Evolutionary conservation across 2,329 filamentous ascomycete species (phyloP), one percentile per base, ranked within the genome.

Genomic region (Lachnellula cervina): DNA sequence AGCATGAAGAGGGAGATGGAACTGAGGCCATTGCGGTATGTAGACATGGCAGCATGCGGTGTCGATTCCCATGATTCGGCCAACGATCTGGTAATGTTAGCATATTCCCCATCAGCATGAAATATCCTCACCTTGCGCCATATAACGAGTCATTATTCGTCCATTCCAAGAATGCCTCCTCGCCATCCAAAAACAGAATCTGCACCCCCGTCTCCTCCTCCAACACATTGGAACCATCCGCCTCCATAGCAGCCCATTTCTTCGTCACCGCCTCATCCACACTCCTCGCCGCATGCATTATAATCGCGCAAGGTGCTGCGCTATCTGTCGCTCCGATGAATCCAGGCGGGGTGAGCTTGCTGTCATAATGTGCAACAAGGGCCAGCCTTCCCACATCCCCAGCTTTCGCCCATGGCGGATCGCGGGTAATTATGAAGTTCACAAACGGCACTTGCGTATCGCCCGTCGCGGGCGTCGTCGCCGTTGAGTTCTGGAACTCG

Each of bases 241-340:
- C 80, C 61, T 83, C 71, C 82, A 92, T 89, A 34, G 79, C 79
- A 32, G 82, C 80, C 89, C 94, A 97, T 73, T 93, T 96, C 68
- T 80, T 80, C 32, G 86, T 89, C 69, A 97, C 74, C 2, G 89
- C 90, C 1, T 76, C 79, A 66, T 97, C 92, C 46, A 99, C 82
- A 60, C 84, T 89, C 62, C 86, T 80, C 59, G 92, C 89, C 13
- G 87, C 84, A 70, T 96, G 89, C 82, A 99, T 81, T 56, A 99
- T 78, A 80, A 97, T 91, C 0, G 94, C 94, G 71, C 93, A 97
- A 9, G 94, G 92, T 17, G 89, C 94, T 1, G 94, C 94, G 65
- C 90, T 96, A 69, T 99, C 94, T 14, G 84, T 95, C 0, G 93
- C 94, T 0, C 94, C 94, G 56, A 99, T 88, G 70, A 99, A 99